phyloP scores from a whole-genome alignment of 176 grass and related monocot species.

The Juncus inflexus region DNA sequence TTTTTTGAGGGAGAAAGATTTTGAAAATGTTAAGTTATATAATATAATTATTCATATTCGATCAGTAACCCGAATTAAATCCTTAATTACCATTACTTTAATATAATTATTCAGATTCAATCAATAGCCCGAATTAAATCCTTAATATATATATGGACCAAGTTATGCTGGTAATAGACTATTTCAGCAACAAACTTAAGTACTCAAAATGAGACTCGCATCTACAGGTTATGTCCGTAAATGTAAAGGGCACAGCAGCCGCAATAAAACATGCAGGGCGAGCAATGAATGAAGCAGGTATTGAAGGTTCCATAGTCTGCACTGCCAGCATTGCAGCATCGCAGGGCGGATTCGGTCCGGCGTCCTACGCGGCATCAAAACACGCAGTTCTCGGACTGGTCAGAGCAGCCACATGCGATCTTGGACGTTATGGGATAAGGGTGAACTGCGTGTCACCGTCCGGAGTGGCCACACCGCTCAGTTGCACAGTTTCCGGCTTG shows the following conservation, averaged over 20 bases:
- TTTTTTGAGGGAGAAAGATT: too few species aligned
- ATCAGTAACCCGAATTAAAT: too few species aligned
- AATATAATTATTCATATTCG: too few species aligned
- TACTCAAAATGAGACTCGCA: too few species aligned
- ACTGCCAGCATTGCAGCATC: constrained; percentile 52
- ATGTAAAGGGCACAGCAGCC: constrained; percentile 50
- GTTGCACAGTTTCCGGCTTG: constrained; percentile 22
- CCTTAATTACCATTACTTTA: too few species aligned
- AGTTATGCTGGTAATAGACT: too few species aligned
- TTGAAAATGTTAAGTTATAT: too few species aligned
- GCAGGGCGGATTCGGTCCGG: constrained; percentile 56
- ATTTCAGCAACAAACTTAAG: too few species aligned
- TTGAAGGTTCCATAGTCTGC: constrained; percentile 62
- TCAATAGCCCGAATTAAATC: too few species aligned
- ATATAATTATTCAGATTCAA: too few species aligned
- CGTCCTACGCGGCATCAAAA: constrained; percentile 72
- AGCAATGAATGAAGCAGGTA: constrained; percentile 36
- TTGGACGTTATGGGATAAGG: constrained; percentile 55
- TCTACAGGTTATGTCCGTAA: constrained; percentile 44
- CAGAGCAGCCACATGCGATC: constrained; percentile 51
- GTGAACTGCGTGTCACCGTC: constrained; percentile 73
- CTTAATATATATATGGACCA: too few species aligned
- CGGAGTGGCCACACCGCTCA: constrained; percentile 67
- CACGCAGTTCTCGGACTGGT: constrained; percentile 73
- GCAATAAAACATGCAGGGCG: constrained; percentile 67